Conservation (phyloP, 225 moss, liverwort and hornwort species). For the Physcomitrellopsis africana region DNA sequence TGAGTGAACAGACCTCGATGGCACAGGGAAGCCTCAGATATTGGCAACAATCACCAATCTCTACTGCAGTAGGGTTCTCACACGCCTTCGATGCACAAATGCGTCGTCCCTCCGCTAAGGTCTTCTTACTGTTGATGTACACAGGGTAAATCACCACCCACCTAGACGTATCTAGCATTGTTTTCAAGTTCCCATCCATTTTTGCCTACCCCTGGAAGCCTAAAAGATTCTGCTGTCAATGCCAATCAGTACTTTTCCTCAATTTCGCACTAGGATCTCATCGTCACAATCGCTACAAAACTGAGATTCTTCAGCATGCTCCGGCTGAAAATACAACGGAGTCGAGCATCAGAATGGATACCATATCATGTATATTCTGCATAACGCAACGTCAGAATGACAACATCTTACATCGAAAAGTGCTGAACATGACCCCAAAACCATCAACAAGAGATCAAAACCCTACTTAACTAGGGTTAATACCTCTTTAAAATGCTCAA, state of each 20-base stretch:
- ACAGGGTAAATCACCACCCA: slow-evolving; percentile 90
- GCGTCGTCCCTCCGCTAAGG: slow-evolving; percentile 80
- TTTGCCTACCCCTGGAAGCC: slow-evolving; percentile 4
- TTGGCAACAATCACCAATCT: slow-evolving; percentile 80
- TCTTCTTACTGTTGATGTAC: slow-evolving; percentile 89
- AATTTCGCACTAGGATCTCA: background rate
- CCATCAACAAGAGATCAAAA: too few species aligned
- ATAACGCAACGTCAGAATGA: too few species aligned
- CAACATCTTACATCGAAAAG: too few species aligned
- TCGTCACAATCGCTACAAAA: background rate
- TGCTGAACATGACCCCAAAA: too few species aligned
- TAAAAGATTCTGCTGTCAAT: background rate
- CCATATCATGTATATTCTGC: too few species aligned
- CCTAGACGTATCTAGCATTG: slow-evolving; percentile 42
- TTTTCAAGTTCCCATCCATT: slow-evolving; percentile 40
- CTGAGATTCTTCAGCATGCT: background rate
- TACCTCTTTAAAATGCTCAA: too few species aligned
- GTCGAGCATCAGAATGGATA: too few species aligned
- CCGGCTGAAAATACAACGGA: background rate
- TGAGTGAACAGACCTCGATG: slow-evolving; percentile 47
- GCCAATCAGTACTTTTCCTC: background rate
- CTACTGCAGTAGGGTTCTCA: slow-evolving; percentile 74
- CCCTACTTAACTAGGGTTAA: too few species aligned
- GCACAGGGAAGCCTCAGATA: slow-evolving; percentile 72
- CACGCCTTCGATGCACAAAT: slow-evolving; percentile 63